A percentile compares a stretch with the other conserved stretches of the same genome.
phyloP scores from a whole-genome alignment of 2,329 filamentous ascomycete species.

The Didymella lethalis region DNA sequence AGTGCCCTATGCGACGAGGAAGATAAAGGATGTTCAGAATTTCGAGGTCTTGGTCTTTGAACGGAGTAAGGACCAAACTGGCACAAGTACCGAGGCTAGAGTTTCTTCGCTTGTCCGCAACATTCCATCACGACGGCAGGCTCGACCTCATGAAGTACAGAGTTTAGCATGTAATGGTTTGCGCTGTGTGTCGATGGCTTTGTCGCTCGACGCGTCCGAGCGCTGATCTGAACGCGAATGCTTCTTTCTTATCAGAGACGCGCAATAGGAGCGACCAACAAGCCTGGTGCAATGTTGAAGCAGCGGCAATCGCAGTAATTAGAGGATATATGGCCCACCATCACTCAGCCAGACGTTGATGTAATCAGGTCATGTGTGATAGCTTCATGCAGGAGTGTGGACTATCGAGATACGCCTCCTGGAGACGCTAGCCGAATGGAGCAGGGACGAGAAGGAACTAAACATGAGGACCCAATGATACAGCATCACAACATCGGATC shows the following conservation, averaged over 20 bases:
- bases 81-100: slow-evolving; percentile 22
- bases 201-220: not conserved
- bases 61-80: slow-evolving; percentile 16
- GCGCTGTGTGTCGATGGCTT: not conserved
- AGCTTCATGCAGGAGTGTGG: no score
- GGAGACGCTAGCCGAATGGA: not conserved
- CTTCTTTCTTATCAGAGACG: not conserved
- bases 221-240: not conserved
- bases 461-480: no score
- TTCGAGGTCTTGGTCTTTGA: slow-evolving; percentile 15
- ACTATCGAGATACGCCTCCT: no score
- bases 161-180: not conserved
- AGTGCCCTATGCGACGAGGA: no score
- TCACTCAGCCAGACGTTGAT: no score
- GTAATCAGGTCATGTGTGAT: no score
- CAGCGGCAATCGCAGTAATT: no score
- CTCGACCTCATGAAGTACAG: not conserved
- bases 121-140: not conserved
- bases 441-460: not conserved
- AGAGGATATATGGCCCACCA: no score
- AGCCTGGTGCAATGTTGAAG: no score
- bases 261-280: not conserved
- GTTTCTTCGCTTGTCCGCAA: slow-evolving; percentile 9
- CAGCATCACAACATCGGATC: no score
- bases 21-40: not conserved